Base-by-base conservation (phyloP, 2,329 filamentous ascomycete species). In the Claviceps maximensis region DNA sequence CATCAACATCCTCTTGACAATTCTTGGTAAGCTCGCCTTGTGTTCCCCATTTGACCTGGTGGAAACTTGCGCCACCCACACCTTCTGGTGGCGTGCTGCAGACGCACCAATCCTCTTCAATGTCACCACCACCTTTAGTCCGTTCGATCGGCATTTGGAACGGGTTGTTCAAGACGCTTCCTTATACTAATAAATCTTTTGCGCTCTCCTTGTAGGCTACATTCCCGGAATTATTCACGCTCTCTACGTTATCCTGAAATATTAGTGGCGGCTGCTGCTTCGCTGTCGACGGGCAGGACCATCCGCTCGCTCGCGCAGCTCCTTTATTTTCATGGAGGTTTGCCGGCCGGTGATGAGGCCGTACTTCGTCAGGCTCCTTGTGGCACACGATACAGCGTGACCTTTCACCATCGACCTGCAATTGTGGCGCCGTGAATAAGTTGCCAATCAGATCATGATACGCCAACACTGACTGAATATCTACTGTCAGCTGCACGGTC, bases 141-240 rank as follows among this genome's bases (percentile, higher is more conserved):
- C n/a, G n/a, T n/a, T n/a, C n/a, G n/a, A n/a, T n/a, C n/a, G n/a
- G n/a, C n/a, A n/a, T n/a, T n/a, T n/a, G n/a, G n/a, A n/a, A n/a
- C n/a, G 27, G 27, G 31, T 9, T 33, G 31, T 29, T 29, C 27
- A 33, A 12, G 31, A 33, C 36, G 15, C n/a, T 7, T 17, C 36
- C 2, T 17, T 45, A 9, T 25, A 21, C 23, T 55, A 36, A 52
- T 55, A 36, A 52, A 42, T 25, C 19, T 5, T 0, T 23, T 3
- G 9, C 9, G 19, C 17, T 38, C 19, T n/a, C 21, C 19, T n/a
- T 19, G 38, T 51, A 75, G 73, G 73, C 65, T 77, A 77, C 67
- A 78, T 90, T 64, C 86, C 85, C 59, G 87, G 89, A 70, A 90
- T 95, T 74, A 88, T 95, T 70, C 89, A 95, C 76, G 89, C 89